Base-by-base conservation (phyloP, 352 stramenopile species). In the Pythium brassicae region DNA sequence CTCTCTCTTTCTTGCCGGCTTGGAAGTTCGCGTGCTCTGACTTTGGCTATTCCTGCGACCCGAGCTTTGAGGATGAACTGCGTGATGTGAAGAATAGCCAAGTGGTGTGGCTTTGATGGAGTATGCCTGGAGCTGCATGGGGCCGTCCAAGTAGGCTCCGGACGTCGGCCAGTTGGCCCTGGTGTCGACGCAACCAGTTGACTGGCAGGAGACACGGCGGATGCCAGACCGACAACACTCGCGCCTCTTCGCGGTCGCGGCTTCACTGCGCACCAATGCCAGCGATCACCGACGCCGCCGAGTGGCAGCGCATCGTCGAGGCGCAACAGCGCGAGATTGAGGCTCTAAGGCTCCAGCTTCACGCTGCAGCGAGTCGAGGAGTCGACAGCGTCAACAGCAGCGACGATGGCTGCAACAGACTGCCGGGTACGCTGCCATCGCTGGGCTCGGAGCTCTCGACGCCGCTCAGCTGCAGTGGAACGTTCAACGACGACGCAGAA, bases 261-360 rank as follows among this genome's bases (percentile, higher is more conserved):
- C 29, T 35, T 17, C 23, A 29, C 48, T 56, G 50, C 35, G 10
- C 29, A 22, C 22, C 23, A 29, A 56, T 56, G 50, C 35, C 50
- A 26, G 42, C 25, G 19, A 20, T 26, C 20, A 57, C 37, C 57
- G 51, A 56, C 14, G 14, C 14, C 14, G 27, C 26, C 9, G 63
- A 80, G 54, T 81, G 66, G 71, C 62, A 77, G 39, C 51, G 58
- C 22, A 65, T 83, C 37, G 50, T 83, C 22, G 74, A 83, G 61
- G 55, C 39, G 8, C 76, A 81, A 60, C 76, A 84, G 63, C 68
- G 47, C 34, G 65, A 83, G 70, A 72, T 83, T 37, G 65, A 81
- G 53, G 40, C 60, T 12, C 57, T 83, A 40, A 65, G 69, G n/a
- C 40, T 51, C 19, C 54, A 57, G 45, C 20, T 71, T 17, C 44